These are phyloP conservation scores for Polyporus tsugae DNA, from an alignment of 1,284 basidiomycete genomes.

Conservation along the genomic window DNA sequence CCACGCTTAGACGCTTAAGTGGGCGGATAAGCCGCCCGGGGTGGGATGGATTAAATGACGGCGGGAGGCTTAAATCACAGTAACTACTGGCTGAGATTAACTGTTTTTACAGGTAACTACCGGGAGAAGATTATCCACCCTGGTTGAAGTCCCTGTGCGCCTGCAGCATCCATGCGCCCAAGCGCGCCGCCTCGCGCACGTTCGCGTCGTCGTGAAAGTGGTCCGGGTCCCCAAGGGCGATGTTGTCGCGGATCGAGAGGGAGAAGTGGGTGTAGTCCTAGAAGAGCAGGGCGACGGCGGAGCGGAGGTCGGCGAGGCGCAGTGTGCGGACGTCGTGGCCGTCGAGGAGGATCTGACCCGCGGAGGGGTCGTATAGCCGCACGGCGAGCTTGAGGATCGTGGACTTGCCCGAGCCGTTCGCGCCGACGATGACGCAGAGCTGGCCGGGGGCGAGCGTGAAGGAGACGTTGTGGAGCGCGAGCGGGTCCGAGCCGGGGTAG, in stretches of 20 bases:
- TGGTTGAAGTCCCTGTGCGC: no score
- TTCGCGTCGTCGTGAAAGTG: conserved; percentile 61
- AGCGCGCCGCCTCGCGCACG: conserved; percentile 66
- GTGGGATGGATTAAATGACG: no score
- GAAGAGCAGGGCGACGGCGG: conserved; percentile 72
- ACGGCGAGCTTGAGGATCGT: conserved; percentile 78
- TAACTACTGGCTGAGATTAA: no score
- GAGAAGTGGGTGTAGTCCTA: conserved; percentile 84
- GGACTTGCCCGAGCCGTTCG: conserved; percentile 81
- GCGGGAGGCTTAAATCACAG: no score
- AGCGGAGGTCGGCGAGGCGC: conserved; percentile 68
- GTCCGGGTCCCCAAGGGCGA: conserved; percentile 71
- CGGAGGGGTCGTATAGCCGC: conserved; percentile 72
- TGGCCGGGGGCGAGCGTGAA: conserved; percentile 77
- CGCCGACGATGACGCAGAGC: conserved; percentile 81
- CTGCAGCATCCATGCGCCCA: no score
- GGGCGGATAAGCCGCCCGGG: no score
- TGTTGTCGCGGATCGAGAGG: conserved; percentile 80
- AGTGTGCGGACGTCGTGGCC: conserved; percentile 67
- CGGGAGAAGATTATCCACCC: no score
- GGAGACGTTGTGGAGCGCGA: conserved; percentile 68
- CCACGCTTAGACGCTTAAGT: no score
- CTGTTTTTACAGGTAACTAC: no score
- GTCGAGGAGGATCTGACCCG: conserved; percentile 73
- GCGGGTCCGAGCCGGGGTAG: conserved; percentile 67